Conservation (phyloP, 352 stramenopile genomes). For the Phytophthora boehmeriae region DNA sequence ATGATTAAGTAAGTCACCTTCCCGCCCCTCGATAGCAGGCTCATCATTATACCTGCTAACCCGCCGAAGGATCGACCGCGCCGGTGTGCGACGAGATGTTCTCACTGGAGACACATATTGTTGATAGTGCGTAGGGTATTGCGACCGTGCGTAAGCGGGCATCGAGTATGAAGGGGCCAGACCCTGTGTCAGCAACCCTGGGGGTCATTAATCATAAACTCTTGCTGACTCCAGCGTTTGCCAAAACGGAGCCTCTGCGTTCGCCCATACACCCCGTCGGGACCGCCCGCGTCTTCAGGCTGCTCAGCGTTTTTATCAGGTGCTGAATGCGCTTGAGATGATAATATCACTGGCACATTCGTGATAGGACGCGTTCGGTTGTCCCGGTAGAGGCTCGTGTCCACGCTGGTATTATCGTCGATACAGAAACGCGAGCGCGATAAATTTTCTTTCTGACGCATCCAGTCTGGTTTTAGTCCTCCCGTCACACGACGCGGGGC, state of each 20-base stretch:
- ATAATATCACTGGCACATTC: constrained; percentile 21
- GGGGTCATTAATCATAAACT: constrained; percentile 51
- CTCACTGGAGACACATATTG: constrained; percentile 26
- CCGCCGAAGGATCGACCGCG: constrained; percentile 53
- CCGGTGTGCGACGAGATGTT: constrained; percentile 19
- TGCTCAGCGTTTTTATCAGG: constrained; percentile 36
- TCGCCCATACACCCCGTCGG: constrained; percentile 64
- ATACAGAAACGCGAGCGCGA: constrained; percentile 70
- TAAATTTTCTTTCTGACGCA: constrained; percentile 65
- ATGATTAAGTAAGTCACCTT: constrained; percentile 3
- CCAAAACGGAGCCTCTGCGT: constrained; percentile 63
- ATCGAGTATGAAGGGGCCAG: constrained; percentile 20
- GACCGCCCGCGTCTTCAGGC: constrained; percentile 40
- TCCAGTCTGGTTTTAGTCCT: constrained; percentile 77
- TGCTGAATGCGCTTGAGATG: constrained; percentile 14
- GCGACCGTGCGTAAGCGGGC: constrained; percentile 28
- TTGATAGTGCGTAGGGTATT: constrained; percentile 24
- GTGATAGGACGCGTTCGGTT: constrained; percentile 26
- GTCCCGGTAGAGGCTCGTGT: constrained; percentile 54
- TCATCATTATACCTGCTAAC: constrained; percentile 63
- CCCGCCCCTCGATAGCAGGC: constrained; percentile 29
- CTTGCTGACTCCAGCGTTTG: constrained; percentile 56
- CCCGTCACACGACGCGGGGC: constrained; percentile 25
- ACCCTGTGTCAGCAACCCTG: constrained; percentile 18
- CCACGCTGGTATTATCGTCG: constrained; percentile 50